Base-by-base conservation (phyloP, 2,329 filamentous ascomycete species). In the Nothophaeocryptopus gaeumannii region DNA sequence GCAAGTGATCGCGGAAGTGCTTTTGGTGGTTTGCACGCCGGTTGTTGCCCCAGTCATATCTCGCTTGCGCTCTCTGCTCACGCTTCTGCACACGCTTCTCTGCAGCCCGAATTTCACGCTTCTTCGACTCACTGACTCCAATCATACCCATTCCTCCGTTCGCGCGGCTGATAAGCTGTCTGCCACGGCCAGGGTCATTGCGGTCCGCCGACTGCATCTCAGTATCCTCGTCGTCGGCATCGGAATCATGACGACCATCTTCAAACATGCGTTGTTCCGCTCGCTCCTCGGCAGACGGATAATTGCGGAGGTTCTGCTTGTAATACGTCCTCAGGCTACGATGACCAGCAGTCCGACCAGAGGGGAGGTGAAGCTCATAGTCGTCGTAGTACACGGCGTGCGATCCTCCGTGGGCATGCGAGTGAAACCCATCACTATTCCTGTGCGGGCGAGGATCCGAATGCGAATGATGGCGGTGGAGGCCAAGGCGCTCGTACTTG, bases 301-400 rank as follows among this genome's bases (percentile, higher is more conserved):
- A 86, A 69, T 83, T 88, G 70, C 86, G 84, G 37, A 99, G 77
- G 71, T 97, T 97, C 74, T 99, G 93, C 52, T 89, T 85, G 74
- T 84, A 99, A 73, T 97, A 97, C 60, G 81, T 84, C 65, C 88
- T 86, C 46, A 96, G 73, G 7, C 89, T 93, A 40, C 93, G 83
- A 69, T 99, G 93, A 34, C 93, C 93, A 33, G 95, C 90, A 7
- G 88, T 87, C 54, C 88, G 86, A 45, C 93, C 93, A 4, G 87
- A 89, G 1, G 93, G 93, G 10, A 99, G 81, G 65, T 99, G 90
- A 45, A 99, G 80, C 70, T 97, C 93, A 63, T 89, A 91, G 38
- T 99, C 93, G 61, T 95, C 89, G 65, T 95, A 85, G 69, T 95
- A 96, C 15, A 89, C 88, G 33, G 89, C 84, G 55, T 86, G 81